Conservation (phyloP, 2,329 filamentous ascomycete genomes). For the Stachybotrys chlorohalonatus region DNA sequence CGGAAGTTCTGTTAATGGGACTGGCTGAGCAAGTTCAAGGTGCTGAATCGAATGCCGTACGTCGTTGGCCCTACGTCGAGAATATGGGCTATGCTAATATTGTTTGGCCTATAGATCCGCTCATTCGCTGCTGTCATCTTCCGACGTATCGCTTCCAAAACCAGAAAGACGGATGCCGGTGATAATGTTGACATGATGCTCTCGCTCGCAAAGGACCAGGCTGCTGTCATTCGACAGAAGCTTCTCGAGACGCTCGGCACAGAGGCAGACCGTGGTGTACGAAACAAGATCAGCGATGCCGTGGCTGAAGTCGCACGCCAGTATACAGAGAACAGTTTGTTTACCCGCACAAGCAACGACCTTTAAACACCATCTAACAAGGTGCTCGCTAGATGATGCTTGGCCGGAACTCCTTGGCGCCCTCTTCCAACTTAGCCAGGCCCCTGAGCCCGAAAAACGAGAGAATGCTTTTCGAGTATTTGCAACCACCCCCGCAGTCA, state of each 20-base stretch:
- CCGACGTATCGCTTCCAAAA: conserved; percentile 84
- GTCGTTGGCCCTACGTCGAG: conserved; percentile 4
- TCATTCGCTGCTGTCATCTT: conserved; percentile 93
- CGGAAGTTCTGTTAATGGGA: conserved; percentile 87
- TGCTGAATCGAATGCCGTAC: conserved; percentile 63
- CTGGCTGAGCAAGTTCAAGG: conserved; percentile 84
- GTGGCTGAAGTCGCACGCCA: conserved; percentile 92
- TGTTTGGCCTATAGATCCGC: conserved; percentile 51
- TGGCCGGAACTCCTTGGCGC: conserved; percentile 86
- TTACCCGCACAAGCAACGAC: background rate
- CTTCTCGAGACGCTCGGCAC: conserved; percentile 66
- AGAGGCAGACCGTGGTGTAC: conserved; percentile 65
- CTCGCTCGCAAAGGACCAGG: conserved; percentile 64
- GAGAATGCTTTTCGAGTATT: conserved; percentile 95
- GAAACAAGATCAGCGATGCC: conserved; percentile 97
- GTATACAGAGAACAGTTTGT: conserved; percentile 83
- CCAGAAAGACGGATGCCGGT: conserved; percentile 63
- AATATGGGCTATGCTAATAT: conserved; percentile 1
- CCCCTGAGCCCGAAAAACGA: conserved; percentile 70
- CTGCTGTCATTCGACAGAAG: conserved; percentile 72
- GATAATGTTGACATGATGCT: conserved; percentile 79
- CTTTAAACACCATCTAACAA: background rate
- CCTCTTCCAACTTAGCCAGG: conserved; percentile 86
- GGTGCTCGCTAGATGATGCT: conserved; percentile 51
- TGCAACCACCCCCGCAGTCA: conserved; percentile 87